These are phyloP conservation scores for Trichoderma atrobrunneum DNA, from an alignment of 2,329 filamentous ascomycete species.

Conservation along the genomic window DNA sequence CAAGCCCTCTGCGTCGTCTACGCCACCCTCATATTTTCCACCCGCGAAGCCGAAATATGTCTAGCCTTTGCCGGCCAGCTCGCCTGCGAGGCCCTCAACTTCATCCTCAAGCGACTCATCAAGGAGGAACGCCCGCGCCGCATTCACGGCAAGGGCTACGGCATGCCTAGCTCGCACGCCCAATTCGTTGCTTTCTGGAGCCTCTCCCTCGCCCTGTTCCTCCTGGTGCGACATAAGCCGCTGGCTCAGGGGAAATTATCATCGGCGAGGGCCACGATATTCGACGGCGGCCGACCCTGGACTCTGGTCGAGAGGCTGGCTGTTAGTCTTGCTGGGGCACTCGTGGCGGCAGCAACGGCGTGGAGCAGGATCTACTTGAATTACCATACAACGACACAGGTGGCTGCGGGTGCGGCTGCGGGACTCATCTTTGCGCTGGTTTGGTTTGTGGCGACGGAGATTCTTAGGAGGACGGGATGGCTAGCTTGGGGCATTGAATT, in stretches of 20 bases:
- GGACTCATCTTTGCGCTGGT: slow-evolving; percentile 67
- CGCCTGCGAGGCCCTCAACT: slow-evolving; percentile 88
- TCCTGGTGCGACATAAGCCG: slow-evolving; percentile 74
- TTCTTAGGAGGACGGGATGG: slow-evolving; percentile 64
- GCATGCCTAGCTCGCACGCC: slow-evolving; percentile 92
- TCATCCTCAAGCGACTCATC: slow-evolving; percentile 81
- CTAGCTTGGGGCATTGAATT: slow-evolving; percentile 70
- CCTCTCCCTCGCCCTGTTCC: slow-evolving; percentile 77
- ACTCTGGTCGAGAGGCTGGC: slow-evolving; percentile 58
- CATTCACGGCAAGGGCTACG: slow-evolving; percentile 90
- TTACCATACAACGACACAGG: slow-evolving; percentile 88
- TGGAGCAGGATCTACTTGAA: slow-evolving; percentile 84
- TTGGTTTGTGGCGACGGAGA: slow-evolving; percentile 76
- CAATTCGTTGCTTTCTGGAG: slow-evolving; percentile 95
- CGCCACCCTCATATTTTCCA: slow-evolving; percentile 83
- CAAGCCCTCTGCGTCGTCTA: slow-evolving; percentile 91
- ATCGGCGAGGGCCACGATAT: neutral
- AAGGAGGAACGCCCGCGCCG: slow-evolving; percentile 85
- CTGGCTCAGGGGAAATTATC: slow-evolving; percentile 25
- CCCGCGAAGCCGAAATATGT: slow-evolving; percentile 82
- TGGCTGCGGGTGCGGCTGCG: slow-evolving; percentile 72
- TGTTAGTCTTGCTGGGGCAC: slow-evolving; percentile 53
- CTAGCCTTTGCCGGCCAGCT: slow-evolving; percentile 92
- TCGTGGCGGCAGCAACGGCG: slow-evolving; percentile 66
- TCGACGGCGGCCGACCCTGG: slow-evolving; percentile 45